Evolutionary conservation across 805 yeast genomes (phyloP).

Genomic region (Ogataea parapolymorpha): DNA sequence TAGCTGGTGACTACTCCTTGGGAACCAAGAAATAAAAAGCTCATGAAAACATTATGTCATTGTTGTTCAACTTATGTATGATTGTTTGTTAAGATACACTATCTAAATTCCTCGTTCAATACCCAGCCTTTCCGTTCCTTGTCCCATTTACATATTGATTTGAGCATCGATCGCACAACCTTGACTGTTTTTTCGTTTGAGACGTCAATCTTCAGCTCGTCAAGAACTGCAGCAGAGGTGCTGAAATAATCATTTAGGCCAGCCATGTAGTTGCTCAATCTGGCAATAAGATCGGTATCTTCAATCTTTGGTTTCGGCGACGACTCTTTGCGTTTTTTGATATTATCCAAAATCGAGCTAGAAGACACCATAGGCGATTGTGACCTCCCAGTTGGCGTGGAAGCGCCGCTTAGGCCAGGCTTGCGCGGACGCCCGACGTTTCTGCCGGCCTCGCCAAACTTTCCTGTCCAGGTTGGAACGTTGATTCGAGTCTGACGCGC

Average conservation of each 20-base stretch:
- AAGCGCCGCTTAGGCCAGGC: neutral
- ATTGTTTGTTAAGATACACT: constrained; percentile 2
- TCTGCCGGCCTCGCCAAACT: constrained; percentile 80
- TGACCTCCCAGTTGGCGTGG: constrained; percentile 4
- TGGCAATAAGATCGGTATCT: constrained; percentile 19
- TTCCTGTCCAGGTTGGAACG: constrained; percentile 96
- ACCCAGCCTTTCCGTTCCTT: constrained; percentile 58
- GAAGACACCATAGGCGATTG: constrained; percentile 36
- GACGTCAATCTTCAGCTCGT: constrained; percentile 32
- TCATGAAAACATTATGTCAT: neutral
- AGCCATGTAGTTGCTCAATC: constrained; percentile 29
- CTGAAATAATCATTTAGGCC: constrained; percentile 29
- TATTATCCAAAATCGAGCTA: constrained; percentile 44
- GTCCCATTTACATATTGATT: constrained; percentile 68
- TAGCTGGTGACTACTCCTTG: constrained; percentile 49
- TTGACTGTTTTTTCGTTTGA: constrained; percentile 53
- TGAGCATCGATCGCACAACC: constrained; percentile 63
- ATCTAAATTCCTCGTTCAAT: constrained; percentile 52
- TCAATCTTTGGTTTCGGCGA: constrained; percentile 6
- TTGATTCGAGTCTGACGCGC: constrained; percentile 55
- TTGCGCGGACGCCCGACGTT: neutral
- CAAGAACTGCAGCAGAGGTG: constrained; percentile 30
- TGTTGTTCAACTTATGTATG: neutral
- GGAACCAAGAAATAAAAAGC: constrained; percentile 23
- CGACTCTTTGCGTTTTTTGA: constrained; percentile 40